A percentile compares a stretch with the other conserved stretches of the same genome.
These are phyloP conservation scores for Cinchona pubescens DNA, from an alignment of 257 asterid species.

Conservation along the genomic window DNA sequence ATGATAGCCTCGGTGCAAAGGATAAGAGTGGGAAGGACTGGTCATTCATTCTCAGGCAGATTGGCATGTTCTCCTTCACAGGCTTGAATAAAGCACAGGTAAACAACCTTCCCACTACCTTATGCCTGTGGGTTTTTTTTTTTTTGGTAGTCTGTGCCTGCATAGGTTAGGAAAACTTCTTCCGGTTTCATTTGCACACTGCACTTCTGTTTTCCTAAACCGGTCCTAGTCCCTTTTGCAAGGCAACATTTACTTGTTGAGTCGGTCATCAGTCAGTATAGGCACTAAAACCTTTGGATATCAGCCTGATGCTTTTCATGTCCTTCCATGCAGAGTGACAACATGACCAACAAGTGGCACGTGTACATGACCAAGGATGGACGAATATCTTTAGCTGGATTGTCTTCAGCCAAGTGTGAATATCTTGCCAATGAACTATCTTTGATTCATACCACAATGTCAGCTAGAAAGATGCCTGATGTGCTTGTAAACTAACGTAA, in stretches of 20 bases:
- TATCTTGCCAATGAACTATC: slow-evolving; percentile 95
- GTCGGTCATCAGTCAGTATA: neutral
- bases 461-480: slow-evolving; percentile 32
- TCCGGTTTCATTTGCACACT: neutral
- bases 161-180: neutral
- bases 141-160: neutral
- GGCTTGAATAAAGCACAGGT: slow-evolving; percentile 94
- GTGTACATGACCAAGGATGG: slow-evolving; percentile 96
- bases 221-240: no score
- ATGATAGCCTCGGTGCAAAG: slow-evolving; percentile 54
- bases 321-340: slow-evolving; percentile 61
- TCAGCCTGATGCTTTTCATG: slow-evolving; percentile 7
- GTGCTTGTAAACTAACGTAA: neutral
- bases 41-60: slow-evolving; percentile 84
- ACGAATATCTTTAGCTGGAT: slow-evolving; percentile 90
- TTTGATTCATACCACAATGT: slow-evolving; percentile 82
- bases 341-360: slow-evolving; percentile 91
- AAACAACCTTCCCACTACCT: slow-evolving; percentile 1
- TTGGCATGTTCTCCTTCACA: slow-evolving; percentile 96
- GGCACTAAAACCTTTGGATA: neutral
- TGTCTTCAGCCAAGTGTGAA: slow-evolving; percentile 86
- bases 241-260: neutral
- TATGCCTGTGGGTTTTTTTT: neutral
- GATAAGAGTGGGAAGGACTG: slow-evolving; percentile 88
- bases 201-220: neutral